Percentiles rank a stretch among this genome's conserved stretches.
These are phyloP conservation scores for Nothophaeocryptopus gaeumannii DNA, from an alignment of 2,329 filamentous ascomycete species.

Conservation along the genomic window DNA sequence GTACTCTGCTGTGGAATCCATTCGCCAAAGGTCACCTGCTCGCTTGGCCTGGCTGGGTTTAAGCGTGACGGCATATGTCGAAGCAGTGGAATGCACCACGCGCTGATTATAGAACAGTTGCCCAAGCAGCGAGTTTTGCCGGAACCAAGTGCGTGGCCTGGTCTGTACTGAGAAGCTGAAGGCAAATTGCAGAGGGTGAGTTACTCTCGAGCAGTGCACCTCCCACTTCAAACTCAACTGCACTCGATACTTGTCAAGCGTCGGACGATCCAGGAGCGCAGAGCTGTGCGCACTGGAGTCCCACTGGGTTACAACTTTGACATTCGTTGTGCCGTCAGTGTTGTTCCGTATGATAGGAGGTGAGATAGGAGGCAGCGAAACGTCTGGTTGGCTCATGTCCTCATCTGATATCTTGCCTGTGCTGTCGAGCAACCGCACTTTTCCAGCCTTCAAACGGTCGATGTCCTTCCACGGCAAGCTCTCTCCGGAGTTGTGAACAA, in stretches of 20 bases:
- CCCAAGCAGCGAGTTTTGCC: slow-evolving; percentile 82
- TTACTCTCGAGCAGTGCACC: slow-evolving; percentile 74
- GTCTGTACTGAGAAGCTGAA: slow-evolving; percentile 81
- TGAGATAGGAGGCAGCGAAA: slow-evolving; percentile 72
- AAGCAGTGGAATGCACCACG: slow-evolving; percentile 81
- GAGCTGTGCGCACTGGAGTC: slow-evolving; percentile 92
- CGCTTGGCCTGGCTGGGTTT: slow-evolving; percentile 86
- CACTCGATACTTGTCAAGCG: slow-evolving; percentile 87
- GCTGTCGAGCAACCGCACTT: slow-evolving; percentile 78
- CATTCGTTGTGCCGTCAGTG: slow-evolving; percentile 82
- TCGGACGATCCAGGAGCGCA: slow-evolving; percentile 87
- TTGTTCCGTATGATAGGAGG: slow-evolving; percentile 79
- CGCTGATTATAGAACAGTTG: slow-evolving; percentile 80
- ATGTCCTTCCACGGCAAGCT: slow-evolving; percentile 86
- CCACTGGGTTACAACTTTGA: slow-evolving; percentile 90
- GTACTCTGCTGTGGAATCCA: slow-evolving; percentile 92
- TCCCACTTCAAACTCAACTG: slow-evolving; percentile 87
- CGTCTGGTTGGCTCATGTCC: slow-evolving; percentile 67
- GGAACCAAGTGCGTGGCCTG: slow-evolving; percentile 75
- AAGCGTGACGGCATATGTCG: slow-evolving; percentile 81
- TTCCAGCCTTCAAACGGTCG: slow-evolving; percentile 71
- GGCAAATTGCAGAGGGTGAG: slow-evolving; percentile 84
- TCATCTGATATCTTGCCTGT: slow-evolving; percentile 76
- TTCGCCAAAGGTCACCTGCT: slow-evolving; percentile 89
- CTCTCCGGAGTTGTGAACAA: slow-evolving; percentile 90